Base-by-base conservation (phyloP, 148 eudicot genomes). In the Linanthus parryae region DNA sequence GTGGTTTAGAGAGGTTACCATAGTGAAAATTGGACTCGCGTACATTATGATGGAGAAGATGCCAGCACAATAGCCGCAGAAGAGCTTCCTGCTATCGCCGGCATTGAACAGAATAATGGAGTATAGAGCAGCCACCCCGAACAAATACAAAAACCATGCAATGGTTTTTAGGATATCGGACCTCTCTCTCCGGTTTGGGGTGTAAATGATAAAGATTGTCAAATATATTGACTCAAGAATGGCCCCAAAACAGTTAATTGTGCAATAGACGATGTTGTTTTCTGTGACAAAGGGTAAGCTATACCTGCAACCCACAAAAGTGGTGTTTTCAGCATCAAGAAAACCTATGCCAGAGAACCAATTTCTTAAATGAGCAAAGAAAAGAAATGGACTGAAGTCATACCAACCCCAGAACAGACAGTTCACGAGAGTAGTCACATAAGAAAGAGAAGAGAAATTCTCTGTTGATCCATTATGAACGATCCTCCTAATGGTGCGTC, bases 21-120 rank as follows among this genome's bases (percentile, higher is more conserved):
- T 89, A 73, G 85, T 70, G 16, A 95, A 76, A 11, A 89, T 75
- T 34, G 97, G 97, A 5, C 95, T 85, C 12, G 75, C 97, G 25
- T 89, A 90, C 97, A 89, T 90, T 17, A 90, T 77, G 68, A 90
- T 80, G 48, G 97, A 90, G 79, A 85, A 90, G 17, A 90, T 59
- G 40, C 85, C 59, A 20, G 95, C 88, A 8, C 83, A 88, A 43
- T 75, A 42, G 0, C 97, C 97, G 53, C 95, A 85, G 35, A 89
- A 73, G 11, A 90, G 40, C 65, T 78, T 90, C 62, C 95, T 61
- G 10, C 13, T 37, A 1, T 75, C 69, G 48, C 61, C 82, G n/a
- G n/a, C n/a, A 56, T 85, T 88, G 56, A 89, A 75, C 22, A 88
- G 91, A 9, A 82, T 68, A 11, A 80, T 3, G 3, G 97, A 90